phyloP scores from a whole-genome alignment of 257 asterid species.

The Asclepias syriaca region DNA sequence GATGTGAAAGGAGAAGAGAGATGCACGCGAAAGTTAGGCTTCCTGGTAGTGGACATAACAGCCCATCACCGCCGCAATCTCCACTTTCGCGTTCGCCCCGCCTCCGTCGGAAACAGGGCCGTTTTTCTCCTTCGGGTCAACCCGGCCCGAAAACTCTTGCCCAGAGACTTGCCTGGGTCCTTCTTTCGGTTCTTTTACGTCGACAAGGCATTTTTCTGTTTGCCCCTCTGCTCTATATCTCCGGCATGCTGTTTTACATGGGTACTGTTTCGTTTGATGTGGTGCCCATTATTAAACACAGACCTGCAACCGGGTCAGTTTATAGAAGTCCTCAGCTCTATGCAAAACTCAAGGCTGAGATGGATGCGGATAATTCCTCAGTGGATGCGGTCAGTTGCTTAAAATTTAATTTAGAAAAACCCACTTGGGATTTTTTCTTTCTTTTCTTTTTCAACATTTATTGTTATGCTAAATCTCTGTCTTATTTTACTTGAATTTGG shows the following conservation, averaged over 20 bases:
- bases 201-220: constrained; percentile 86
- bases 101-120: constrained; percentile 21
- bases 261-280: constrained; percentile 91
- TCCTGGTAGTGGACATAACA: constrained; percentile 88
- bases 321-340: constrained; percentile 87
- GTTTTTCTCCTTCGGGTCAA: constrained; percentile 39
- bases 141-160: constrained; percentile 47
- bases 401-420: not conserved
- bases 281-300: constrained; percentile 46
- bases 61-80: constrained; percentile 85
- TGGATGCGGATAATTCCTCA: constrained; percentile 75
- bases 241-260: constrained; percentile 87
- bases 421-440: constrained; percentile 2
- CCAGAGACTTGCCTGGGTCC: constrained; percentile 60
- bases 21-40: constrained; percentile 94
- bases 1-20: constrained; percentile 51
- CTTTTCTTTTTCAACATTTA: too few species aligned
- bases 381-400: constrained; percentile 73
- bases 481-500: not conserved
- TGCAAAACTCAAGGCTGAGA: constrained; percentile 56
- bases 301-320: constrained; percentile 72
- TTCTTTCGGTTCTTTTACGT: constrained; percentile 62
- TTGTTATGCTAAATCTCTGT: not conserved
- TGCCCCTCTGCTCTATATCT: constrained; percentile 78
- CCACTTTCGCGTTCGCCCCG: constrained; percentile 90